Conservation (phyloP, 371 early-diverging fungal species). For the Rhizopus delemar region DNA sequence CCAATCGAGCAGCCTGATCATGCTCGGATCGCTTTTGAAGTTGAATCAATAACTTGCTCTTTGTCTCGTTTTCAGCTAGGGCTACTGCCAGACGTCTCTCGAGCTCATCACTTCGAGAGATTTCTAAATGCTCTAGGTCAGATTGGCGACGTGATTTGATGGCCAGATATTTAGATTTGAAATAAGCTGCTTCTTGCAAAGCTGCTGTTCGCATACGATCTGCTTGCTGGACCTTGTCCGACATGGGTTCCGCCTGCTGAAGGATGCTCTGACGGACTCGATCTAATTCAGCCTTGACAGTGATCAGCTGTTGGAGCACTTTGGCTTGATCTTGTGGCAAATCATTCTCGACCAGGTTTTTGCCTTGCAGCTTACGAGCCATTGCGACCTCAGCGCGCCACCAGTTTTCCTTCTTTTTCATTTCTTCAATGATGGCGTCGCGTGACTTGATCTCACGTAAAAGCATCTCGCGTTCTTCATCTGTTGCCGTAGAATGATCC, state of each 20-base stretch:
- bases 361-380: slow-evolving; percentile 31
- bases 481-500: not conserved
- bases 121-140: slow-evolving; percentile 43
- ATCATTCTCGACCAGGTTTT: slow-evolving; percentile 32
- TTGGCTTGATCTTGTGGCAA: slow-evolving; percentile 35
- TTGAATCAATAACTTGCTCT: slow-evolving; percentile 34
- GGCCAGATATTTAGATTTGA: slow-evolving; percentile 52
- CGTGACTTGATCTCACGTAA: slow-evolving; percentile 38
- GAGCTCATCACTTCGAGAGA: slow-evolving; percentile 46
- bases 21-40: slow-evolving; percentile 48
- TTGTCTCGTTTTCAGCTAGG: slow-evolving; percentile 47
- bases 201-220: slow-evolving; percentile 61
- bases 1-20: slow-evolving; percentile 38
- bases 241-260: slow-evolving; percentile 56
- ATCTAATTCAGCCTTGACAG: slow-evolving; percentile 45
- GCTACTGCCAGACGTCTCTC: slow-evolving; percentile 52
- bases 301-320: slow-evolving; percentile 46
- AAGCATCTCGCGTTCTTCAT: slow-evolving; percentile 31
- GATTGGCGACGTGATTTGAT: slow-evolving; percentile 32
- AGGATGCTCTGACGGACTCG: slow-evolving; percentile 45
- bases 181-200: slow-evolving; percentile 61
- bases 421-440: slow-evolving; percentile 34
- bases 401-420: slow-evolving; percentile 49
- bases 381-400: slow-evolving; percentile 46
- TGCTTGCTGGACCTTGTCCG: slow-evolving; percentile 49